Evolutionary conservation across 2,329 filamentous ascomycete genomes (phyloP), one percentile per base, ranked within the genome.

Genomic region (Penicillium frequentans): DNA sequence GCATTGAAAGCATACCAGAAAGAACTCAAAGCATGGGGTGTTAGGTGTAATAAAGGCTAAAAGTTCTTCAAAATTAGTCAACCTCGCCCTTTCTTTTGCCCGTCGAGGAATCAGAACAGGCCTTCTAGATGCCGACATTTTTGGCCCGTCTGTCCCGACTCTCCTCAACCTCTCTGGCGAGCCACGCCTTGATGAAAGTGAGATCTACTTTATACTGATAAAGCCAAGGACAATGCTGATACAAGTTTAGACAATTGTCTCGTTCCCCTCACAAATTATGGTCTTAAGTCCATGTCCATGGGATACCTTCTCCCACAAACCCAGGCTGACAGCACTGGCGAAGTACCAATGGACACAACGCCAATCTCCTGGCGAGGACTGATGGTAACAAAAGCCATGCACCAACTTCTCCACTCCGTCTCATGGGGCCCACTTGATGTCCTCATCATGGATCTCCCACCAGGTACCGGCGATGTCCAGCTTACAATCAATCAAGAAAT

Each of bases 281-380:
- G 95, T 42, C 84, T 99, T 55, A 96, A 96, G 76, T 96, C 92
- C 54, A 99, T 99, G 95, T 97, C 93, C 0, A 98, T 99, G 90
- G 95, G 95, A 49, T 98, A 96, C 64, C 83, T 99, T 1, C 86
- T 96, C 37, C 73, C 71, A 11, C 70, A 67, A 57, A 65, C 71
- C 24, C 64, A 70, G 53, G 47, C 64, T 11, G 65, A 71, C 47
- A 64, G 63, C 16, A 35, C 65, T 9, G 65, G 61, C 46, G 64
- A 68, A 54, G 63, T 71, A 8, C 72, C 74, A 2, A 75, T 77
- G 74, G 75, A 77, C 61, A 74, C 74, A 49, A 89, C 90, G 5
- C 91, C 93, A 0, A 89, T 99, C 16, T 93, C 95, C 31, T 99
- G 95, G 95, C 86, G 95, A 51, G 95, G 95, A 0, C 84, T 96